Evolutionary conservation across 495 filamentous ascomycete genomes (phyloP), one percentile per base, ranked within the genome.

Genomic region (Penicillium ochrochloron): DNA sequence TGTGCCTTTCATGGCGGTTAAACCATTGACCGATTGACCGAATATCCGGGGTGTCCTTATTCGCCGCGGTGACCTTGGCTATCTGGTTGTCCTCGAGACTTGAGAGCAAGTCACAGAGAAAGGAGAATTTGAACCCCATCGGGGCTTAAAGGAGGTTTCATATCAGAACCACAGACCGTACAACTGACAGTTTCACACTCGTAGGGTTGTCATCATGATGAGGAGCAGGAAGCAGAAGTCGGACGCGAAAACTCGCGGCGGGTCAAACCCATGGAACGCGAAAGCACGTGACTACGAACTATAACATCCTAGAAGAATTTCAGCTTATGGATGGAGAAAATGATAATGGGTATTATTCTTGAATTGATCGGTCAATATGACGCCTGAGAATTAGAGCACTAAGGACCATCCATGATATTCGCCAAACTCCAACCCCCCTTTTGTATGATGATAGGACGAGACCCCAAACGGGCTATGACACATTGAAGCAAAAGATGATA

Each of bases 71-170:
- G 27, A 69, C 77, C 61, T 83, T 80, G 27, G 78, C 60, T 11
- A 78, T 68, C 37, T 75, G 73, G 48, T 80, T 78, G 8, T 70
- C 63, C 52, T 86, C 85, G 8, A 91, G 74, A 11, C 71, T 71
- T 21, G 86, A 82, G 21, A 91, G 77, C 21, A 91, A 73, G 64
- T 88, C 85, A 75, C 88, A 89, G 15, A 90, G 70, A 52, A 78
- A 75, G 9, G 78, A 68, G 71, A 90, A 91, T 6, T 80, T 83
- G 76, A 91, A 85, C 14, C 84, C 82, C 88, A 91, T 90, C 31
- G 35, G 31, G 60, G 23, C 21, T 19, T 29, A 17, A 21, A 21
- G 12, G 3, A n/a, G 14, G 14, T n/a, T 2, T 44, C 25, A 44
- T n/a, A 19, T 54, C 29, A 60, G 5, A 9, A 27, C 34, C 21